Percentiles rank a stretch among this genome's conserved stretches.
These are phyloP conservation scores for Boletus rufocinnamomeus DNA, from an alignment of 768 basidiomycete species.

Conservation along the genomic window DNA sequence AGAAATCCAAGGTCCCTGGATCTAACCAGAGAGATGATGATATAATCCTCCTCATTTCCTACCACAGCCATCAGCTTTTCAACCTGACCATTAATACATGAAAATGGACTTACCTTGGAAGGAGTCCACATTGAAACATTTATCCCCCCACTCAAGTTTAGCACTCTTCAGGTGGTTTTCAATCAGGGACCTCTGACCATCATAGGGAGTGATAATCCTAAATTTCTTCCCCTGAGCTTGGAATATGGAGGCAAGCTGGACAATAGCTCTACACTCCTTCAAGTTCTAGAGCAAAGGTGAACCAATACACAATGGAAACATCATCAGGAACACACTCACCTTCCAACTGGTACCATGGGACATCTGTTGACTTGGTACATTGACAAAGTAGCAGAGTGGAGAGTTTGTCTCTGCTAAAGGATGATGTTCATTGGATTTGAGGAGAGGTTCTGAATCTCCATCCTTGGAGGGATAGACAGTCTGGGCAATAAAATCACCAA, in stretches of 20 bases:
- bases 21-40: constrained; percentile 72
- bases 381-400: constrained; percentile 69
- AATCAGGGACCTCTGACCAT: constrained; percentile 62
- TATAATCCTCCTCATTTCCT: constrained; percentile 85
- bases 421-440: constrained; percentile 56
- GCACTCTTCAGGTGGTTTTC: constrained; percentile 53
- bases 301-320: neutral
- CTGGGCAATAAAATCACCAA: constrained; percentile 71
- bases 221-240: constrained; percentile 51
- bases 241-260: constrained; percentile 59
- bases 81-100: neutral
- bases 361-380: constrained; percentile 48
- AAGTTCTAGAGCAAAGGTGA: constrained; percentile 50
- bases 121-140: constrained; percentile 74
- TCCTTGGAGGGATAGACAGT: constrained; percentile 57
- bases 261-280: constrained; percentile 54
- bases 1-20: constrained; percentile 69
- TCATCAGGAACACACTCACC: constrained; percentile 26
- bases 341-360: constrained; percentile 40
- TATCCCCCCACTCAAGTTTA: constrained; percentile 63
- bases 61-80: constrained; percentile 4
- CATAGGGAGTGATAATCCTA: constrained; percentile 81
- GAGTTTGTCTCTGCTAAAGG: constrained; percentile 41
- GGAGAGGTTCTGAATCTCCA: constrained; percentile 33
- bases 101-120: constrained; percentile 63